A percentile compares a stretch with the other conserved stretches of the same genome.
These are phyloP conservation scores for Exophiala sp. DNA, from an alignment of 2,329 filamentous ascomycete genomes.

Conservation along the genomic window DNA sequence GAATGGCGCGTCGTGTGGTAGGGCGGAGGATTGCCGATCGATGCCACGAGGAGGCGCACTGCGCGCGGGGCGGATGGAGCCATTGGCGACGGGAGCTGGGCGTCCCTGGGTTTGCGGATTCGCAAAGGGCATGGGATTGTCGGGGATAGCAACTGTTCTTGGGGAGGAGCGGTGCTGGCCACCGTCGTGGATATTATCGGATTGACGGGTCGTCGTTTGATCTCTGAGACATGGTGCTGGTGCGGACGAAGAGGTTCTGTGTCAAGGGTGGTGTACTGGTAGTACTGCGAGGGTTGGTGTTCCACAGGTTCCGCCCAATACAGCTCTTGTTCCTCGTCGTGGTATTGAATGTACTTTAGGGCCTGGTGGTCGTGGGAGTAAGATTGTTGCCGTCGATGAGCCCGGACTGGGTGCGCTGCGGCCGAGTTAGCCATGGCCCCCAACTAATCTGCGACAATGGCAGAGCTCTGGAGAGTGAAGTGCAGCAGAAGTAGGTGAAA, in stretches of 20 bases:
- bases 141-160: conserved; percentile 8
- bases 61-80: conserved; percentile 3
- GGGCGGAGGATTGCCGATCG: conserved; percentile 74
- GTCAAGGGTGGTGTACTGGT: too few species aligned
- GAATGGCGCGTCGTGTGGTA: conserved; percentile 78
- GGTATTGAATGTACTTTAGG: conserved; percentile 8
- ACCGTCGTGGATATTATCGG: conserved; percentile 7
- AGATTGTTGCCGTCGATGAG: background rate
- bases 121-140: conserved; percentile 16
- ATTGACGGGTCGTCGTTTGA: conserved; percentile 14
- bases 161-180: background rate
- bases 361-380: background rate
- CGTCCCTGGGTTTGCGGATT: conserved; percentile 12
- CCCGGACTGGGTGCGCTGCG: conserved; percentile 2
- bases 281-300: background rate
- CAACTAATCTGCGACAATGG: background rate
- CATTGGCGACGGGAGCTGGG: background rate
- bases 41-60: conserved; percentile 68
- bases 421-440: conserved; percentile 21
- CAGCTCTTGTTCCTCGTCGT: conserved; percentile 9
- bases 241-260: background rate
- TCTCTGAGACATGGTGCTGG: conserved; percentile 7
- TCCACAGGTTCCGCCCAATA: conserved; percentile 17
- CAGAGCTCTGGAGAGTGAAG: background rate
- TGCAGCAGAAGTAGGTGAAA: background rate